Evolutionary conservation across 345 rosid species (phyloP), one percentile per base, ranked within the genome.

Genomic region (rapeseed (Brassica napus)): DNA sequence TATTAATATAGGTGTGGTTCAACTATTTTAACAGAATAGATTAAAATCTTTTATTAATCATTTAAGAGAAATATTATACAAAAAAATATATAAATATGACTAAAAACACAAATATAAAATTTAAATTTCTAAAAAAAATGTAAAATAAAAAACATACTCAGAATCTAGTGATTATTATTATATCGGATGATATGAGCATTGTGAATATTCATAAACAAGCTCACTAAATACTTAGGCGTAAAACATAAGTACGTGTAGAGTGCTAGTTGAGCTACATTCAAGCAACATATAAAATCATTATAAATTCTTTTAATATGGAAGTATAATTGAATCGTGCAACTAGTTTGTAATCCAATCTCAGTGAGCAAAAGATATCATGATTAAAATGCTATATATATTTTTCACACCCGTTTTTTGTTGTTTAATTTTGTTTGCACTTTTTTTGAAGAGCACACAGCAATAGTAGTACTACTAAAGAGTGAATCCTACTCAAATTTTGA

Each of bases 231-330:
- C 54, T 79, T 10, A 42, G 55, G 69, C 77, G 77, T 78, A 79
- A 66, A n/a, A 79, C 55, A n/a, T 59, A 72, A 66, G 77, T 67
- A 67, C 77, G 69, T 72, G 31, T 79, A 66, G 77, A 72, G 66
- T 66, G 63, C 55, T 67, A 34, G 72, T 44, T 79, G 69, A 73
- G 73, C 62, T 65, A 78, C 23, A 66, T 39, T 59, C 63, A 72
- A 66, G 77, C 77, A 72, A 79, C 69, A 24, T 30, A 42, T 30
- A 21, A 30, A 42, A 66, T 72, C 55, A 79, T 79, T 37, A 57
- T 0, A 14, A 49, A 49, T 14, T 49, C n/a, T 49, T 49, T 49
- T 49, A 14, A 14, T 49, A 14, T 6, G 15, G 16, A 12, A 47
- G 16, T 47, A 14, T 49, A 49, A 49, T 49, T 49, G 18, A 34